phyloP scores from a whole-genome alignment of 129 eudicot species.

The Tagetes patula region DNA sequence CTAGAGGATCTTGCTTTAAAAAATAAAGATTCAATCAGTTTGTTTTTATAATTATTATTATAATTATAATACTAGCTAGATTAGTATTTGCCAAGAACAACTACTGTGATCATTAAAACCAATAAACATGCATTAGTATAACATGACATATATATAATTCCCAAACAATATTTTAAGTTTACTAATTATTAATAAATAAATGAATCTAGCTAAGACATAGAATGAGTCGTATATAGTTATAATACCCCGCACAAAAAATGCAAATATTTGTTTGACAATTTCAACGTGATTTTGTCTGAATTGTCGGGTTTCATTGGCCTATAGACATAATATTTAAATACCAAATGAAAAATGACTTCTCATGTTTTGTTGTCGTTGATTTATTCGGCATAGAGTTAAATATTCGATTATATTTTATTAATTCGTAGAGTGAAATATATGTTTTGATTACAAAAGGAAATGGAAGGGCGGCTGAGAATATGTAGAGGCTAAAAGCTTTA shows the following conservation, averaged over 20 bases:
- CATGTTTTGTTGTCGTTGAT: conserved; percentile 12
- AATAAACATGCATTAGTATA: no score
- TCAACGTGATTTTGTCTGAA: background rate
- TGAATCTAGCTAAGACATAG: background rate
- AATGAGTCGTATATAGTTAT: background rate
- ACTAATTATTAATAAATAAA: background rate
- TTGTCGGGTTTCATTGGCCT: conserved; percentile 1
- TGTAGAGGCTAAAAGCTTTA: background rate
- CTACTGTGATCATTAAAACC: no score
- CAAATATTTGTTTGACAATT: conserved; percentile 13
- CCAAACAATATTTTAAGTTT: background rate
- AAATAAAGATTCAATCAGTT: no score
- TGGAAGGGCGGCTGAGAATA: conserved; percentile 8
- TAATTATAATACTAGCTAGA: no score
- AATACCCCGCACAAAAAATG: background rate
- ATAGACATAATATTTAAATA: background rate
- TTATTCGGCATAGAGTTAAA: background rate
- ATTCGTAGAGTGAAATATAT: background rate
- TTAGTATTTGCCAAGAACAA: no score
- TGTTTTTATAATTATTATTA: no score
- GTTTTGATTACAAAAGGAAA: background rate
- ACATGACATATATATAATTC: background rate
- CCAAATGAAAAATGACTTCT: conserved; percentile 6
- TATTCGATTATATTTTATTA: background rate
- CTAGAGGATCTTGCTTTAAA: no score